Percentiles rank a stretch among this genome's conserved stretches.
Evolutionary conservation across 192 early-diverging fungal genomes (phyloP).

Genomic region (Umbelopsis sp.): DNA sequence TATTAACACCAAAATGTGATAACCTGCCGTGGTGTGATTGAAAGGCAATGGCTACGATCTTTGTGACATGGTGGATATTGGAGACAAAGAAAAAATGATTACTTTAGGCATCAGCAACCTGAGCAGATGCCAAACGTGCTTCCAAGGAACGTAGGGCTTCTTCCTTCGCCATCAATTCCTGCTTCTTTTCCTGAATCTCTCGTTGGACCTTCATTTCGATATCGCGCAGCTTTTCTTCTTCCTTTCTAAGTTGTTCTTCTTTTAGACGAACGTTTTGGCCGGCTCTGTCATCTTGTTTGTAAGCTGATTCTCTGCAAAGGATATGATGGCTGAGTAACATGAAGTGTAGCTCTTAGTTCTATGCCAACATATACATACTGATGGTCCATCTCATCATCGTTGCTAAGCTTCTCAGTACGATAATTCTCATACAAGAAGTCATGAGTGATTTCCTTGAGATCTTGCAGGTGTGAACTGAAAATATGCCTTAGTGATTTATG

Average conservation of each 20-base stretch:
- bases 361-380: constrained; percentile 21
- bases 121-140: constrained; percentile 46
- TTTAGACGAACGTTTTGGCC: constrained; percentile 47
- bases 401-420: constrained; percentile 86
- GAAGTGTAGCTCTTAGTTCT: not conserved
- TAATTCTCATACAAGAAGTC: constrained; percentile 95
- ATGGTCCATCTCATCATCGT: constrained; percentile 53
- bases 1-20: not conserved
- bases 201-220: constrained; percentile 57
- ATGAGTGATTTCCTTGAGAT: constrained; percentile 97
- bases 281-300: constrained; percentile 43
- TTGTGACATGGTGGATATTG: not conserved
- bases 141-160: constrained; percentile 55
- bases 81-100: not conserved
- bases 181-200: constrained; percentile 59
- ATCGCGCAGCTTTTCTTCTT: constrained; percentile 59
- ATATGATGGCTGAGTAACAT: not conserved
- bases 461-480: constrained; percentile 92
- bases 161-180: constrained; percentile 59
- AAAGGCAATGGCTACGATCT: not conserved
- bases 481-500: not conserved
- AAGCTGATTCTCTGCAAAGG: constrained; percentile 30
- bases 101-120: constrained; percentile 36
- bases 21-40: not conserved
- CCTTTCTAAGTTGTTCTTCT: constrained; percentile 58